Evolutionary conservation across 1,284 basidiomycete species (phyloP).

Genomic region (Sparassis latifolia): DNA sequence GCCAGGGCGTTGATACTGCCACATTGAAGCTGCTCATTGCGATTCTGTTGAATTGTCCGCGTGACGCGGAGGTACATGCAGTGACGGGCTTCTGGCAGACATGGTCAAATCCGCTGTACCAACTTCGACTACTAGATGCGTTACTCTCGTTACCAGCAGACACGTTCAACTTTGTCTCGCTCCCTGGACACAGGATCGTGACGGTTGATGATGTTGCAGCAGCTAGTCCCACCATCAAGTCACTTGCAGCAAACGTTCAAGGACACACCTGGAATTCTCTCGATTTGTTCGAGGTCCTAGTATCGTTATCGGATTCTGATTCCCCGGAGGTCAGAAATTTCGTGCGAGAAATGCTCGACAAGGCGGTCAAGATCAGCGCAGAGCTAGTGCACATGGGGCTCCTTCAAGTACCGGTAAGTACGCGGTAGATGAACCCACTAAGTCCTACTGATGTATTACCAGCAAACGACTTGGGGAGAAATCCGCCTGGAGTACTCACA

Average conservation of each 20-base stretch:
- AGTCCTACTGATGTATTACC: not conserved
- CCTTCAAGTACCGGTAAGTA: conserved; percentile 82
- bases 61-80: conserved; percentile 65
- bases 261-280: conserved; percentile 92
- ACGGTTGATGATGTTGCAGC: conserved; percentile 81
- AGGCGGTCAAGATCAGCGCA: conserved; percentile 87
- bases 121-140: conserved; percentile 83
- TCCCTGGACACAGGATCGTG: conserved; percentile 77
- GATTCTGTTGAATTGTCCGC: conserved; percentile 66
- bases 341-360: conserved; percentile 86
- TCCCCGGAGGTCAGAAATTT: conserved; percentile 63
- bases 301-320: conserved; percentile 69
- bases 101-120: conserved; percentile 84
- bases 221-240: conserved; percentile 82
- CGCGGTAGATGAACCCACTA: not conserved
- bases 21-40: conserved; percentile 79
- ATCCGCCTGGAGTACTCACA: conserved; percentile 84
- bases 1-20: conserved; percentile 75
- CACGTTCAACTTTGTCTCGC: conserved; percentile 84
- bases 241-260: conserved; percentile 80
- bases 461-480: conserved; percentile 82
- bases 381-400: conserved; percentile 94
- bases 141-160: conserved; percentile 85
- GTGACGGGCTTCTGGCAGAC: conserved; percentile 76
- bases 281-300: conserved; percentile 87